Evolutionary conservation across 768 basidiomycete species (phyloP).

Genomic region (Termitomyces bulborhizus): DNA sequence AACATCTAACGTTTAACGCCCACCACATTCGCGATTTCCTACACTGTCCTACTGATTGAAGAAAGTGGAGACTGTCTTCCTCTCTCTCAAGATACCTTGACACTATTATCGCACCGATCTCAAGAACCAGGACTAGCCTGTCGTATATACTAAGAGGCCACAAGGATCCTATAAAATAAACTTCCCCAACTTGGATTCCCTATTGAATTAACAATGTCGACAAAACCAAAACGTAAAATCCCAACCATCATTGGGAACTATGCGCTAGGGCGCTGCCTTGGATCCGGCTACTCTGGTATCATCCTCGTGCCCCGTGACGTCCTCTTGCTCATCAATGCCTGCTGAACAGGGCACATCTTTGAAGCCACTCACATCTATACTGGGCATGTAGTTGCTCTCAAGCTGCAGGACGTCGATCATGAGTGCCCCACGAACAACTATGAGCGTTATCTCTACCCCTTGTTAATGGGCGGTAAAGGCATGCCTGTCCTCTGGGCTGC

Average conservation of each 20-base stretch:
- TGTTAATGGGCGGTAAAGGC: conserved; percentile 64
- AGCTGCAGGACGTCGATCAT: conserved; percentile 63
- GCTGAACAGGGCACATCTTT: conserved; percentile 58
- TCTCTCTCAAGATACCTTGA: neutral
- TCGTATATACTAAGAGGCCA: neutral
- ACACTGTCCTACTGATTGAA: neutral
- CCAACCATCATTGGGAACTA: conserved; percentile 53
- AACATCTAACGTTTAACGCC: neutral
- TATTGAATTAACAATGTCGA: conserved; percentile 3
- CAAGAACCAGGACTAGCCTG: neutral
- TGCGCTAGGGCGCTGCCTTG: conserved; percentile 51
- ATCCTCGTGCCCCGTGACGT: neutral
- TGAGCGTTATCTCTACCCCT: conserved; percentile 63
- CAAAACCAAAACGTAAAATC: conserved; percentile 10
- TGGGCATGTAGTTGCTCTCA: conserved; percentile 60
- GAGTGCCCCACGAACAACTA: conserved; percentile 74
- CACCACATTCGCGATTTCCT: neutral
- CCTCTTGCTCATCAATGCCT: neutral
- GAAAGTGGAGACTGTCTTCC: neutral
- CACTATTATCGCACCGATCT: neutral
- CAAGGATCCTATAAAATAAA: neutral
- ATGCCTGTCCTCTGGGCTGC: conserved; percentile 70
- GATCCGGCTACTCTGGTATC: conserved; percentile 71
- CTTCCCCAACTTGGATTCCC: neutral
- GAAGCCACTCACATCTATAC: conserved; percentile 53